Percentiles rank a stretch among this genome's conserved stretches.
Conservation (phyloP, 176 grass and related monocot species). For the Aegilops speltoides region DNA sequence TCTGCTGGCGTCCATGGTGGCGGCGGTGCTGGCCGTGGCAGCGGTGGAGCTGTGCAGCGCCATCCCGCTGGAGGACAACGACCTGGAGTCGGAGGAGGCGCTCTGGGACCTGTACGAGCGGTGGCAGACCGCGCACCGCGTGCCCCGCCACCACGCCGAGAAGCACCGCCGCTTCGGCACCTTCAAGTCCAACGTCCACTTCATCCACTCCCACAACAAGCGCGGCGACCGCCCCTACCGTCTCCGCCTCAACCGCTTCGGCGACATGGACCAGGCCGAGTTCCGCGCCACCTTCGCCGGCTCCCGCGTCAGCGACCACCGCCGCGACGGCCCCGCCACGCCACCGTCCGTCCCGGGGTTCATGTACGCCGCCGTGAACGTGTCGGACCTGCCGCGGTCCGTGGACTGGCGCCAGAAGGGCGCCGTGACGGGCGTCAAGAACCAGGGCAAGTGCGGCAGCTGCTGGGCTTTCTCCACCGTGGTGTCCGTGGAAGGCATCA, state of each 20-base stretch:
- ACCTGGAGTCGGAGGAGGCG: constrained; percentile 59
- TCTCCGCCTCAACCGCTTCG: constrained; percentile 74
- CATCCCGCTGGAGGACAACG: constrained; percentile 59
- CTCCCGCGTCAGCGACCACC: constrained; percentile 35
- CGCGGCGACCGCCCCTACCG: constrained; percentile 50
- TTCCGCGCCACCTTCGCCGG: constrained; percentile 53
- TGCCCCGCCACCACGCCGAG: constrained; percentile 55
- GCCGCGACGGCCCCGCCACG: background rate
- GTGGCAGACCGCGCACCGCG: constrained; percentile 60
- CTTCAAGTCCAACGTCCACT: constrained; percentile 73
- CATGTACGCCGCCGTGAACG: constrained; percentile 40
- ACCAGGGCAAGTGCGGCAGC: constrained; percentile 77
- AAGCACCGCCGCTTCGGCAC: constrained; percentile 61
- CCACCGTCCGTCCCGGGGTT: constrained; percentile 34
- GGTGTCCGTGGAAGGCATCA: constrained; percentile 69
- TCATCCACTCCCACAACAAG: constrained; percentile 76
- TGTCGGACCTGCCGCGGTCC: constrained; percentile 24
- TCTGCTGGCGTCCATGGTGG: constrained; percentile 22
- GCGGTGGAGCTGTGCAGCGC: constrained; percentile 30
- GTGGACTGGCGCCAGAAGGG: constrained; percentile 65
- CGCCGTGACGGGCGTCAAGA: constrained; percentile 61
- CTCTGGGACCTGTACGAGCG: constrained; percentile 73
- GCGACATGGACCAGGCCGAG: constrained; percentile 60
- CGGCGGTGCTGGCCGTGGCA: background rate
- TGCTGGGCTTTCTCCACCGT: constrained; percentile 74